Percentiles rank a stretch among this genome's conserved stretches.
Evolutionary conservation across 805 yeast species (phyloP).

Genomic region (Candida ulmi): DNA sequence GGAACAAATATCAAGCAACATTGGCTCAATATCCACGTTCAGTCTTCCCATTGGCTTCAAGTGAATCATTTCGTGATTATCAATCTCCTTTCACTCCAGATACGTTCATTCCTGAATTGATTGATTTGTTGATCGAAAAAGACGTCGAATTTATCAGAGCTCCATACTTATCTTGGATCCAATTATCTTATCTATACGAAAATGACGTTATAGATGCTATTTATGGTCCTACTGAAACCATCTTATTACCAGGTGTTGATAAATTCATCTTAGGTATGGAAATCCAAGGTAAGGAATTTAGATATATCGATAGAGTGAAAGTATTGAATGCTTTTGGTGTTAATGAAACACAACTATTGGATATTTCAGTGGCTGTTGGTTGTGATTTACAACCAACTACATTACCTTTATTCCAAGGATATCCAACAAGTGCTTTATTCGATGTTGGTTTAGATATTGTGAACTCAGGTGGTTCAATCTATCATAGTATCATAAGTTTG

Average conservation of each 20-base stretch:
- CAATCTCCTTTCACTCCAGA: slow-evolving; percentile 43
- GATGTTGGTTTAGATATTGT: slow-evolving; percentile 34
- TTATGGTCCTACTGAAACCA: slow-evolving; percentile 78
- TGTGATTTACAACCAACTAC: slow-evolving; percentile 66
- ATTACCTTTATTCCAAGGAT: slow-evolving; percentile 39
- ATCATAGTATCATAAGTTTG: slow-evolving; percentile 41
- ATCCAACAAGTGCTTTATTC: slow-evolving; percentile 23
- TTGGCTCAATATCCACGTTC: slow-evolving; percentile 9
- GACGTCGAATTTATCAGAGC: slow-evolving; percentile 67
- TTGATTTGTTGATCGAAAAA: slow-evolving; percentile 48
- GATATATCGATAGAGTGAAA: slow-evolving; percentile 53
- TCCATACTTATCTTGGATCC: slow-evolving; percentile 78
- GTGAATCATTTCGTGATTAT: slow-evolving; percentile 47
- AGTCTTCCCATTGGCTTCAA: slow-evolving; percentile 24
- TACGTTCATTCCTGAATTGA: slow-evolving; percentile 49
- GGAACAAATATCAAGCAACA: slow-evolving; percentile 32
- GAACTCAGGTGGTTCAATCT: slow-evolving; percentile 37
- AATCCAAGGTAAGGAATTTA: slow-evolving; percentile 55
- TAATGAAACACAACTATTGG: slow-evolving; percentile 63
- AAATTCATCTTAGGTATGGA: slow-evolving; percentile 72
- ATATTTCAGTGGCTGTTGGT: slow-evolving; percentile 74
- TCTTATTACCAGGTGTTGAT: slow-evolving; percentile 57
- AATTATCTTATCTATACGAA: slow-evolving; percentile 64
- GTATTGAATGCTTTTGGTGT: slow-evolving; percentile 58
- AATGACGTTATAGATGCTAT: slow-evolving; percentile 61